Percentiles rank a stretch among this genome's conserved stretches.
phyloP scores from a whole-genome alignment of 139 green algal species.

The Chloropicon primus region DNA sequence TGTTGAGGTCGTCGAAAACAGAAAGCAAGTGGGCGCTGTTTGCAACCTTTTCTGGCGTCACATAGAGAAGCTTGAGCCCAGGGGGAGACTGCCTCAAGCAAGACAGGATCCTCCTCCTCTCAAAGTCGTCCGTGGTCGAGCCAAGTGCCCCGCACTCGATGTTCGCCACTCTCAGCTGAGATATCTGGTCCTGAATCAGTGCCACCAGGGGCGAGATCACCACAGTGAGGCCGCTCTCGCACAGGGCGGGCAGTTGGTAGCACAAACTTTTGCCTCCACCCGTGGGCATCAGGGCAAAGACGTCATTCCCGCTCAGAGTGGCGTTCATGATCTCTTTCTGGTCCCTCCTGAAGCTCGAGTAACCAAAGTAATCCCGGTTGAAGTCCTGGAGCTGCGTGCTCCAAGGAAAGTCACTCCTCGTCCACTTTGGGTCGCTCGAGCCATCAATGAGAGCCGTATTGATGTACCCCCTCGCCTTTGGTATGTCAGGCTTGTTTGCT shows the following conservation, averaged over 20 bases:
- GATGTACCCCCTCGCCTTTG: not conserved
- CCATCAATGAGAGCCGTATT: not conserved
- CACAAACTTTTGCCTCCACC: conserved; percentile 58
- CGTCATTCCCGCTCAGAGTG: conserved; percentile 43
- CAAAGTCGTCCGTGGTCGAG: conserved; percentile 23
- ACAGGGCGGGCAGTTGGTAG: conserved; percentile 73
- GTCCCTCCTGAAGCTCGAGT: conserved; percentile 46
- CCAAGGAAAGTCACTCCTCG: conserved; percentile 23
- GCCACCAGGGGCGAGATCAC: conserved; percentile 90
- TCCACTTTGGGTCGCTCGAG: not conserved
- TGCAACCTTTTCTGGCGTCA: conserved; percentile 78
- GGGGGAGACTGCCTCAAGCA: conserved; percentile 10
- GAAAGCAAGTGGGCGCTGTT: conserved; percentile 43
- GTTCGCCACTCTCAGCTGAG: conserved; percentile 18
- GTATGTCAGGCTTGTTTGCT: not conserved
- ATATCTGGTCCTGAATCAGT: conserved; percentile 88
- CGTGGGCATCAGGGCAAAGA: conserved; percentile 83
- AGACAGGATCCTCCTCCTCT: conserved; percentile 23
- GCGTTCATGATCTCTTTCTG: conserved; percentile 66
- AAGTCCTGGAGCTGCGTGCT: conserved; percentile 12
- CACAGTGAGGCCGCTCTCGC: conserved; percentile 53
- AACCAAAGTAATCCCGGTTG: conserved; percentile 45
- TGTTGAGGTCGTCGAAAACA: conserved; percentile 44
- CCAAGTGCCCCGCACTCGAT: conserved; percentile 14
- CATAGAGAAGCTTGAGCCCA: conserved; percentile 63